phyloP scores from a whole-genome alignment of 2,329 filamentous ascomycete species.

The Arachnopeziza araneosa region DNA sequence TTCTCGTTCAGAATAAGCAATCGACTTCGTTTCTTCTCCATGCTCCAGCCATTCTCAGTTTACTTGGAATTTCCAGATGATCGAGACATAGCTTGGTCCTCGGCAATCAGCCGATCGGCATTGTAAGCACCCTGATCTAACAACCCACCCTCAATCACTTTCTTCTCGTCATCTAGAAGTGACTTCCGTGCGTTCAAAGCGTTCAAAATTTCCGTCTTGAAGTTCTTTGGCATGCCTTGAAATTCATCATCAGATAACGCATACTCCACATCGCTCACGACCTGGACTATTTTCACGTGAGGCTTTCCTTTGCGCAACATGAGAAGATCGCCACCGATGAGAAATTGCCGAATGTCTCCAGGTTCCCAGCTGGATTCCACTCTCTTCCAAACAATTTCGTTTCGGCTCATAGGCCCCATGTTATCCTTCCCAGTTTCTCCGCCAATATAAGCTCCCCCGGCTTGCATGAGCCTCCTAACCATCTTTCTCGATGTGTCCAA shows the following conservation, averaged over 20 bases:
- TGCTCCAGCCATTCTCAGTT: background rate
- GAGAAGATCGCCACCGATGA: constrained; percentile 53
- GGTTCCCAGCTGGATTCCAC: constrained; percentile 53
- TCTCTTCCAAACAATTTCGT: constrained; percentile 52
- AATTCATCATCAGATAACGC: constrained; percentile 6
- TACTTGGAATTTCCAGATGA: background rate
- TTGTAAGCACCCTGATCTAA: background rate
- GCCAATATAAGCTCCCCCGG: constrained; percentile 56
- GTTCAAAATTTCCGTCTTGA: constrained; percentile 7
- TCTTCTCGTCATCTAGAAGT: background rate
- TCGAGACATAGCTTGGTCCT: background rate
- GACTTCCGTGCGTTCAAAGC: background rate
- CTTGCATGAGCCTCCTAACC: constrained; percentile 50
- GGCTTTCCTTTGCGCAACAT: constrained; percentile 60
- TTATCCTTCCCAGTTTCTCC: constrained; percentile 40
- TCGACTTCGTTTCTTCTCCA: background rate
- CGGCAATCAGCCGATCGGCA: background rate
- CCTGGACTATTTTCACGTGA: constrained; percentile 55
- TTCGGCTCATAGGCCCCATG: constrained; percentile 35
- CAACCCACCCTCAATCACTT: background rate
- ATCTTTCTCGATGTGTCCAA: constrained; percentile 52
- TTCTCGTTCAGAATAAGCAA: background rate
- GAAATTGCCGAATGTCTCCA: constrained; percentile 51
- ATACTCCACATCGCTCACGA: constrained; percentile 48
- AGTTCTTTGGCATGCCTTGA: constrained; percentile 9